phyloP scores from a whole-genome alignment of 2,329 filamentous ascomycete genomes.

The Podosphaera fusca region DNA sequence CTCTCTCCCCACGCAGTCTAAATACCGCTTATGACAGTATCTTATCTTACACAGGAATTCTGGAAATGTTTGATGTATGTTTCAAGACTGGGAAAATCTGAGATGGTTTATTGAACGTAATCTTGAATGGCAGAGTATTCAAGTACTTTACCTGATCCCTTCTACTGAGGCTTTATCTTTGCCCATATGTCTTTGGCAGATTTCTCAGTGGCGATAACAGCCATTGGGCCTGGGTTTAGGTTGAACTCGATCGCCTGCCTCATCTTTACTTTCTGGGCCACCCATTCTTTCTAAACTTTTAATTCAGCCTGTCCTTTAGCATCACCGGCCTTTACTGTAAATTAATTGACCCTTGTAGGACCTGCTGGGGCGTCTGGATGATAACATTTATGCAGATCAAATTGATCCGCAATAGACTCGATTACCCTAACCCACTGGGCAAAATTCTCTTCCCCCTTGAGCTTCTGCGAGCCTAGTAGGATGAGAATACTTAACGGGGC shows the following conservation, averaged over 20 bases:
- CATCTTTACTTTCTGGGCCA: not conserved
- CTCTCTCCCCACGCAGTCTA: no score
- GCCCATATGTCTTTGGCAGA: not conserved
- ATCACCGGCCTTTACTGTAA: not conserved
- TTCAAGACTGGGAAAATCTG: not conserved
- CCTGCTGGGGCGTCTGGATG: not conserved
- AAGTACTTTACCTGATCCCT: not conserved
- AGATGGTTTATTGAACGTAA: not conserved
- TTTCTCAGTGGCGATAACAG: not conserved
- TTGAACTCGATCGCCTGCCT: slow-evolving; percentile 1
- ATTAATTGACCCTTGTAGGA: not conserved
- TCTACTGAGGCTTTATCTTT: not conserved
- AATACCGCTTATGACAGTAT: no score
- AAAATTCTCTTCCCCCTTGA: no score
- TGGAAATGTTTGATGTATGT: not conserved
- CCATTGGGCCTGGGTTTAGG: not conserved
- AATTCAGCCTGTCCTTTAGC: not conserved
- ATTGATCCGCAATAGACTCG: no score
- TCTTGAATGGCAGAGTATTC: not conserved
- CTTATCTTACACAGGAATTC: not conserved
- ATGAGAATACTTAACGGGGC: not conserved
- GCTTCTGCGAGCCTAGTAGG: not conserved
- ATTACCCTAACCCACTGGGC: no score
- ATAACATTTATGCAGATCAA: no score
- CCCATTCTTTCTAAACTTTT: not conserved